Conservation (phyloP, 495 filamentous ascomycete species). For the Aspergillus olivimuriae region DNA sequence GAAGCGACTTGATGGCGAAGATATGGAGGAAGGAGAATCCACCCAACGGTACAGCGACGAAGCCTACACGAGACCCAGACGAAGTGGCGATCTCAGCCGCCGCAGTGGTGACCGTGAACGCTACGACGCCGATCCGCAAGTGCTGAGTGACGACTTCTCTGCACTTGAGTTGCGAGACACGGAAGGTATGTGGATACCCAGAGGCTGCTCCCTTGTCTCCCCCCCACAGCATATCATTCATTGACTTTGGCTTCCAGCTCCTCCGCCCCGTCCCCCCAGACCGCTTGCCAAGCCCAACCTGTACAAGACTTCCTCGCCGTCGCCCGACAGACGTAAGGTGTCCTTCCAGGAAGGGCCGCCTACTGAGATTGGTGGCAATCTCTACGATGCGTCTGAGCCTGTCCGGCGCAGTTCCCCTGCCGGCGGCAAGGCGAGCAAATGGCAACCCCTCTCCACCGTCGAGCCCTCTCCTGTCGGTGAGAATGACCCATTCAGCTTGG, state of each 20-base stretch:
- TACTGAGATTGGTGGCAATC: slow-evolving; percentile 73
- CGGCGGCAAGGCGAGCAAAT: slow-evolving; percentile 74
- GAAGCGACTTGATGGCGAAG: slow-evolving; percentile 86
- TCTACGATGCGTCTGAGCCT: slow-evolving; percentile 59
- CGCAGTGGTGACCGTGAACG: slow-evolving; percentile 77
- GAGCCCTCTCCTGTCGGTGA: slow-evolving; percentile 85
- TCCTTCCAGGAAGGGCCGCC: slow-evolving; percentile 69
- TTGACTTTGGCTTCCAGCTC: slow-evolving; percentile 23
- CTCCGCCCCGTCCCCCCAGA: slow-evolving; percentile 49
- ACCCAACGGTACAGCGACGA: slow-evolving; percentile 40
- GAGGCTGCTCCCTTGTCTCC: too few relatives aligned
- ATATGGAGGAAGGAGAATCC: slow-evolving; percentile 49
- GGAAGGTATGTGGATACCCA: too few relatives aligned
- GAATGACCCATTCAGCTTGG: slow-evolving; percentile 92
- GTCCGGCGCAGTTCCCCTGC: slow-evolving; percentile 34
- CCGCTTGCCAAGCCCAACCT: slow-evolving; percentile 73
- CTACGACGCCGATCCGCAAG: slow-evolving; percentile 92
- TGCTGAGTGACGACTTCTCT: slow-evolving; percentile 87
- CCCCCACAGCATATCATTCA: background rate
- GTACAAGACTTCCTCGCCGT: slow-evolving; percentile 62
- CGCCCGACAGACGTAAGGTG: slow-evolving; percentile 62
- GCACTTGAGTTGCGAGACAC: slow-evolving; percentile 76
- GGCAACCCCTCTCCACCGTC: slow-evolving; percentile 86
- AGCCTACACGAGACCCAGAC: slow-evolving; percentile 36
- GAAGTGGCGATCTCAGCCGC: slow-evolving; percentile 53